phyloP scores from a whole-genome alignment of 2,329 filamentous ascomycete genomes.

The Fusarium sulawesiense region DNA sequence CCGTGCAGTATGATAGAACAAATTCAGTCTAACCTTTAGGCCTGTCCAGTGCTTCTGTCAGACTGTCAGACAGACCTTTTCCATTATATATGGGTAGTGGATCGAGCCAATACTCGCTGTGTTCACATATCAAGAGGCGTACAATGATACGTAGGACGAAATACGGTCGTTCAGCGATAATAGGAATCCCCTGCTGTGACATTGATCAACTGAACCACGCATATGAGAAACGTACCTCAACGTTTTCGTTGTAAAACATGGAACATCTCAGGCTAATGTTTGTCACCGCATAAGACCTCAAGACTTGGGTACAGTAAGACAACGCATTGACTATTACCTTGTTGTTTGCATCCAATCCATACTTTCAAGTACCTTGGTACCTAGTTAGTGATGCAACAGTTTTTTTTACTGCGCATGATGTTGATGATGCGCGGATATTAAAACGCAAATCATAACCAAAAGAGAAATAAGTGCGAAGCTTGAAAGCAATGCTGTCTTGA shows the following conservation, averaged over 20 bases:
- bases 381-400: background rate
- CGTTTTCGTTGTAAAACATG: background rate
- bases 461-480: constrained; percentile 1
- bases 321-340: background rate
- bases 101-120: background rate
- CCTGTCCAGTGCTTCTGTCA: background rate
- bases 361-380: background rate
- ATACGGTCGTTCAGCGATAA: background rate
- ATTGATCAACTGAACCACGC: background rate
- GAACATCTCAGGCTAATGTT: background rate
- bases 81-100: background rate
- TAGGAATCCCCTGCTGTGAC: background rate
- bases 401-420: constrained; percentile 2
- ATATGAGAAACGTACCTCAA: background rate
- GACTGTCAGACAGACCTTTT: background rate
- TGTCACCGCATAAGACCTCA: background rate
- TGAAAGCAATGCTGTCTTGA: background rate
- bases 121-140: background rate
- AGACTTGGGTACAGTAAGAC: background rate
- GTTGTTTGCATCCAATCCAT: background rate
- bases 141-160: background rate
- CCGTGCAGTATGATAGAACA: background rate
- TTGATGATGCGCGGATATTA: background rate
- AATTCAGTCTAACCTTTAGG: background rate
- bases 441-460: background rate